phyloP scores from a whole-genome alignment of 352 stramenopile species.

The Phytophthora sp. region DNA sequence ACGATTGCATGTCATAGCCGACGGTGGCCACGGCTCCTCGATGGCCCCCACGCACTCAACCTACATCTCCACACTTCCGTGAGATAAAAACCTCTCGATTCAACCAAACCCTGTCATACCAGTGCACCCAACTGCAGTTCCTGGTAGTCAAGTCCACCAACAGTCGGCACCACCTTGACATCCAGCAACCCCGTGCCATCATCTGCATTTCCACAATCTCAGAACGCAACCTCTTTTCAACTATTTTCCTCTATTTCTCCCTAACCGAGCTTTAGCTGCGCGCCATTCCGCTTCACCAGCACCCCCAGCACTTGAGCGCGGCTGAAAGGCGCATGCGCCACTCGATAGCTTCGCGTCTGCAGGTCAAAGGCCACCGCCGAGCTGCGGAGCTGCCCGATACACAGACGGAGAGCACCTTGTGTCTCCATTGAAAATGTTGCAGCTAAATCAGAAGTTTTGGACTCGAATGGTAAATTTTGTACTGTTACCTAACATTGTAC shows the following conservation, averaged over 20 bases:
- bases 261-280: slow-evolving; percentile 40
- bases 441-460: neutral
- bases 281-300: slow-evolving; percentile 19
- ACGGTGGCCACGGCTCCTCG: slow-evolving; percentile 26
- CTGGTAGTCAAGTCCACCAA: neutral
- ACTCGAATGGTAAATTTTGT: too few relatives aligned
- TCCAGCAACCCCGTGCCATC: slow-evolving; percentile 43
- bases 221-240: neutral
- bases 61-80: slow-evolving; percentile 16
- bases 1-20: slow-evolving; percentile 9
- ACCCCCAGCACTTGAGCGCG: slow-evolving; percentile 43
- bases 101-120: slow-evolving; percentile 14
- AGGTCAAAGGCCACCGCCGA: slow-evolving; percentile 23
- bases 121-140: slow-evolving; percentile 36
- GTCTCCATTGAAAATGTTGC: slow-evolving; percentile 22
- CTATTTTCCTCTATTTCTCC: neutral
- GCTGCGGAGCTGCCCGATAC: slow-evolving; percentile 34
- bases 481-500: too few relatives aligned
- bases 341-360: slow-evolving; percentile 20
- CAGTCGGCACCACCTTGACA: slow-evolving; percentile 25
- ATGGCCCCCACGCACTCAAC: slow-evolving; percentile 48
- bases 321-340: slow-evolving; percentile 19
- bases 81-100: neutral
- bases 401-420: slow-evolving; percentile 32
- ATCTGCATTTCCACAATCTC: slow-evolving; percentile 20